These are phyloP conservation scores for Magnaporthiopsis poae DNA, from an alignment of 2,329 filamentous ascomycete species.

Conservation along the genomic window DNA sequence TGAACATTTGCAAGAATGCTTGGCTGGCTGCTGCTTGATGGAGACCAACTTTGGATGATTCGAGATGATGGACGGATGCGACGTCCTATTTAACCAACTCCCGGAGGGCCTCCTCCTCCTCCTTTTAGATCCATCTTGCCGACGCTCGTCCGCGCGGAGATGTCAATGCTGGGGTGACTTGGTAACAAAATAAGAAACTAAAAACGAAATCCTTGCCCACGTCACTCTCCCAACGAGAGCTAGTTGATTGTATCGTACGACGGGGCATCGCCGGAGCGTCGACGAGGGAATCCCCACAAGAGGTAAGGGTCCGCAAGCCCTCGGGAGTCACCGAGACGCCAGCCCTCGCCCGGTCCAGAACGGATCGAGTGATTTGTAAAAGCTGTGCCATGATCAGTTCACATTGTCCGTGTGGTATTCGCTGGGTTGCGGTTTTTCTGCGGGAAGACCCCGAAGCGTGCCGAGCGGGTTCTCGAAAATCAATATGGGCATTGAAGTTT, in stretches of 20 bases:
- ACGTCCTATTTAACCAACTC: not conserved
- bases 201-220: not conserved
- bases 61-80: not conserved
- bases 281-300: not conserved
- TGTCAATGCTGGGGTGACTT: not conserved
- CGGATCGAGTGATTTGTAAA: not conserved
- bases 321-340: not conserved
- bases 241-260: not conserved
- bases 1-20: not conserved
- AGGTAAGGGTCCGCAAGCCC: not conserved
- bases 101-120: not conserved
- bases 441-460: not conserved
- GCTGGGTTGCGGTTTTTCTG: not conserved
- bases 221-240: not conserved
- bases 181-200: no score
- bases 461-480: not conserved
- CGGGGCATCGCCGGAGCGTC: not conserved
- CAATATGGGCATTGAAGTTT: not conserved
- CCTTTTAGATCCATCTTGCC: constrained; percentile 1
- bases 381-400: not conserved
- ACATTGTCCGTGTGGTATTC: not conserved
- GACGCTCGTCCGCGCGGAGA: not conserved
- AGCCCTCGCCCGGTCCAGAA: not conserved
- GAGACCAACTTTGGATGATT: not conserved
- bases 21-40: not conserved